A percentile compares a stretch with the other conserved stretches of the same genome.
Evolutionary conservation across 352 stramenopile species (phyloP).

Genomic region (Globisporangium perplexum): DNA sequence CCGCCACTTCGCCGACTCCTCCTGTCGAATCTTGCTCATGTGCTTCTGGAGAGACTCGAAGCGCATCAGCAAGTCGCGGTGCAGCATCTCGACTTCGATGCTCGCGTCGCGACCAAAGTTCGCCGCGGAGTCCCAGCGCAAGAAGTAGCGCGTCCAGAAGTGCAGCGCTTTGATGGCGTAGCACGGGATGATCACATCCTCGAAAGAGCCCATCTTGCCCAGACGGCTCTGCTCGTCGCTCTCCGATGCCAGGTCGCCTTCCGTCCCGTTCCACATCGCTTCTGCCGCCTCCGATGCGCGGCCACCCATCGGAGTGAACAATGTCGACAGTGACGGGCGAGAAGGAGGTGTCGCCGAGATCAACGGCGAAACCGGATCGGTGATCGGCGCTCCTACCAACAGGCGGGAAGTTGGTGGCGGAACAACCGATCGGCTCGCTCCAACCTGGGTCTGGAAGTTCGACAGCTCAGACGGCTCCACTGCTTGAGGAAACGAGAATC

Average conservation of each 20-base stretch:
- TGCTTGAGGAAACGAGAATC: constrained; percentile 46
- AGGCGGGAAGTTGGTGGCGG: constrained; percentile 11
- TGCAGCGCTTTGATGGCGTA: constrained; percentile 58
- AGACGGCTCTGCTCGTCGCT: constrained; percentile 31
- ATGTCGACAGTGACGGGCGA: constrained; percentile 27
- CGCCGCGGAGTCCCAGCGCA: constrained; percentile 66
- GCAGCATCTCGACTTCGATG: constrained; percentile 49
- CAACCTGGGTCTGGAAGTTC: constrained; percentile 17
- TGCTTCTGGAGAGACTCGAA: constrained; percentile 24
- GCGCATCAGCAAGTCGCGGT: constrained; percentile 40
- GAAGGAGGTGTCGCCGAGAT: constrained; percentile 8
- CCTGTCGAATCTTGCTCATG: constrained; percentile 18
- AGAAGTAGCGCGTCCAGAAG: constrained; percentile 79
- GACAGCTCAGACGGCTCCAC: constrained; percentile 22
- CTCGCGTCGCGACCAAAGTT: constrained; percentile 52
- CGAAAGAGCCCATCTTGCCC: constrained; percentile 22
- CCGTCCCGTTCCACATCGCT: constrained; percentile 22
- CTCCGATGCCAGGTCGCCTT: constrained; percentile 27
- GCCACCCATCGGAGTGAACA: constrained; percentile 25
- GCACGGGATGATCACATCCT: constrained; percentile 67
- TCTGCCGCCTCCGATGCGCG: constrained; percentile 21
- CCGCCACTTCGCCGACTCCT: constrained; percentile 27
- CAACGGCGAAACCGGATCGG: not conserved
- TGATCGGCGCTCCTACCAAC: constrained; percentile 7
- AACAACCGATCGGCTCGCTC: not conserved